Evolutionary conservation across 495 filamentous ascomycete species (phyloP), one percentile per base, ranked within the genome.

Genomic region (Friedmanniomyces simplex): DNA sequence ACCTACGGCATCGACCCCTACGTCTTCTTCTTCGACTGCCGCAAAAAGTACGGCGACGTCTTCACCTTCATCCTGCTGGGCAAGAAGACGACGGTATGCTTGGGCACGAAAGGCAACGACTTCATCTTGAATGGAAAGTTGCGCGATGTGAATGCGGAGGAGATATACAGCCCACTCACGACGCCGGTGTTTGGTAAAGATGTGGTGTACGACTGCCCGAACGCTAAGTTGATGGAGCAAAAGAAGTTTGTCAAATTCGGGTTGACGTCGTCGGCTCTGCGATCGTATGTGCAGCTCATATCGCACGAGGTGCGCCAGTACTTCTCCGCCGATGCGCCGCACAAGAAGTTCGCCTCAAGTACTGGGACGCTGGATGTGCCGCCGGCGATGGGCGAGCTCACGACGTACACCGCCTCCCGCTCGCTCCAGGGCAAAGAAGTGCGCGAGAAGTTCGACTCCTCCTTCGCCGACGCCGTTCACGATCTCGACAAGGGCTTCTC

Each of bases 221-320:
- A 83, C 66, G 69, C 80, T 13, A 83, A 83, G 66, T 71, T 85
- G 47, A 83, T 85, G 81, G 81, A 85, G 66, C 82, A 85, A 70
- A 85, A 85, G 69, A 84, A 82, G 79, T 83, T 84, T 59, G 77
- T 85, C 61, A 85, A 84, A 68, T 84, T 78, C 51, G 80, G 82
- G 37, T 76, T 85, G 39, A 83, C 81, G 3, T 72, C 77, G 6
- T 77, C 82, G 22, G 78, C 81, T n/a, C 74, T 85, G 52, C 76
- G 76, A 21, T 81, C 80, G 6, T 84, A 85, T 59, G 81, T 84
- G 50, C 72, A 62, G 20, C 68, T 85, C 56, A 82, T 83, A 58
- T 70, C 73, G 54, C 55, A 66, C 42, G 80, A 84, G 58, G 72
- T 78, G 42, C 68, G 75, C 48, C 67, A 77, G 42, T 84, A 77